Conservation (phyloP, 1,284 basidiomycete species). For the Rhodotorula sp. region DNA sequence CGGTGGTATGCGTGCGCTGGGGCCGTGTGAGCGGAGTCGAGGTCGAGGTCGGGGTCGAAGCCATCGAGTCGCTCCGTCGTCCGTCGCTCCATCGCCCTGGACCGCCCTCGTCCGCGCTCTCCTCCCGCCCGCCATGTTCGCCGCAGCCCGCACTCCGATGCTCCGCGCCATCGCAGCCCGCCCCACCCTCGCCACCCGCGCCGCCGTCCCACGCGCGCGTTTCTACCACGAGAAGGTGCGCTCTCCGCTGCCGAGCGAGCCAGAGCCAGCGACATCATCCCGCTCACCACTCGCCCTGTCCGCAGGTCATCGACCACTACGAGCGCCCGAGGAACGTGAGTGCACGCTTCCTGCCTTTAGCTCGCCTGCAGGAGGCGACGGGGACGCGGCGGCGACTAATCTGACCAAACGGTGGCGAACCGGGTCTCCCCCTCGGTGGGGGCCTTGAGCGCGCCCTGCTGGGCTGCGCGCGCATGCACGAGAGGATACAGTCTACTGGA, state of each 20-base stretch:
- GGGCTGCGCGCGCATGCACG: too few relatives aligned
- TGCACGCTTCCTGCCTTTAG: conserved; percentile 34
- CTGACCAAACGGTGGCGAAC: conserved; percentile 2
- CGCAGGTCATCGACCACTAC: conserved; percentile 63
- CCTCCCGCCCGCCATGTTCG: conserved; percentile 9
- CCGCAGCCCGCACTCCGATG: conserved; percentile 23
- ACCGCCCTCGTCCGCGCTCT: background rate
- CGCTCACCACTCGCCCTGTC: background rate
- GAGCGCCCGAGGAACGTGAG: conserved; percentile 90
- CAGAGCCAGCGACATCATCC: background rate
- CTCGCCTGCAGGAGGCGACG: background rate
- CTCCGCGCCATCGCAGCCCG: conserved; percentile 16
- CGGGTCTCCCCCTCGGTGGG: too few relatives aligned
- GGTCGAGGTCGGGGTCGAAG: background rate
- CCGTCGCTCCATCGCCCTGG: background rate
- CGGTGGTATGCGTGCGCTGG: too few relatives aligned
- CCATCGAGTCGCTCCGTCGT: background rate
- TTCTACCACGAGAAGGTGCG: conserved; percentile 43
- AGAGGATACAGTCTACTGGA: too few relatives aligned
- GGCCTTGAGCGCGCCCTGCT: too few relatives aligned
- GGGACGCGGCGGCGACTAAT: background rate
- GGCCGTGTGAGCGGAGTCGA: too few relatives aligned
- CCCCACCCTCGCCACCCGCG: conserved; percentile 13
- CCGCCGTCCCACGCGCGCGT: conserved; percentile 26
- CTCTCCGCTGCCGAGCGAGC: too few relatives aligned